Evolutionary conservation across 805 yeast species (phyloP), one percentile per base, ranked within the genome.

Genomic region (Ascoidea rubescens): DNA sequence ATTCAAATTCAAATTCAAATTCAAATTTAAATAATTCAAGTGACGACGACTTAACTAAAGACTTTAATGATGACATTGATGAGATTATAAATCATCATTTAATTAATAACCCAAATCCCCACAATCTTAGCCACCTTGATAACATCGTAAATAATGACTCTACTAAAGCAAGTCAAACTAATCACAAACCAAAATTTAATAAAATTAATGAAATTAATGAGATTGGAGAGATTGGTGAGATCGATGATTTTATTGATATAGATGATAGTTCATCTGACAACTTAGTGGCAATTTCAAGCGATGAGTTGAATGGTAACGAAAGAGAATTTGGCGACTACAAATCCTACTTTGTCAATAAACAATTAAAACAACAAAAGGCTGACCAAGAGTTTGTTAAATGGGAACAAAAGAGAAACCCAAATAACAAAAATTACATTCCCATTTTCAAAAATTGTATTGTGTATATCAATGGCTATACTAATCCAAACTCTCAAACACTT

Each of bases 401-500:
- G 78, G 75, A 78, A 37, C 56, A 52, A 48, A 55, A 53, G 16
- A 17, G 33, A 30, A 33, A 6, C 42, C 45, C 5, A 47, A 43
- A n/a, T 17, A 33, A 45, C 28, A 45, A 4, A n/a, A 8, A 5
- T 48, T 12, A 21, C 10, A 51, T 42, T 30, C 6, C 43, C 2
- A 69, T 90, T 1, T 89, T 91, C 61, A 60, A 68, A 44, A 79
- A 74, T 1, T 86, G 90, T 62, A 65, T 71, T 1, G 72, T 91
- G 4, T 81, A 84, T 63, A 88, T 91, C n/a, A 90, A 89, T 60
- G 99, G 99, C 0, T 80, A 84, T 60, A 91, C 98, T 0, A 68
- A 67, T 2, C 98, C 98, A 0, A 79, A 90, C n/a, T 75, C 88
- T 14, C 67, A 76, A 46, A 83, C 79, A 54, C 67, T 93, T 33